Percentiles rank a stretch among this genome's conserved stretches.
Evolutionary conservation across 805 yeast genomes (phyloP).

Genomic region (Candida peoriensis): DNA sequence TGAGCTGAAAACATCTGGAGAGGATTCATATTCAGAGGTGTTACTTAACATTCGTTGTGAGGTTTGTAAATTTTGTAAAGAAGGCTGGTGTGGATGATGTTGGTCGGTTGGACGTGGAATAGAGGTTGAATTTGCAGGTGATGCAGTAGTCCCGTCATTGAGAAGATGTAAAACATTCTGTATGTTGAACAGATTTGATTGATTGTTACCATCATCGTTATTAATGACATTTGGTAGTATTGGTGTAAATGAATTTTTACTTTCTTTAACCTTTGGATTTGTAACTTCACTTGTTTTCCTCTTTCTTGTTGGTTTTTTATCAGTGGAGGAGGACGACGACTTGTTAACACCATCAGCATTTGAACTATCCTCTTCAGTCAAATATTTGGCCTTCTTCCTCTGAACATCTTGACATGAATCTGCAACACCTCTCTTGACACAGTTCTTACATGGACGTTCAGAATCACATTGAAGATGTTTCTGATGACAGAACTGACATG

Average conservation of each 20-base stretch:
- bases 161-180: no score
- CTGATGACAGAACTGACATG: conserved; percentile 67
- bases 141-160: no score
- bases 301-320: not conserved
- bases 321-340: not conserved
- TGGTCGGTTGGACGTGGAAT: not conserved
- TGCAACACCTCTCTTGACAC: conserved; percentile 55
- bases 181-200: no score
- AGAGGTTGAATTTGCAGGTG: not conserved
- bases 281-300: not conserved
- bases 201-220: not conserved
- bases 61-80: not conserved
- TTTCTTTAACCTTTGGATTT: not conserved
- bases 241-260: not conserved
- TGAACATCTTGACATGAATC: conserved; percentile 54
- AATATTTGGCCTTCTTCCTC: conserved; percentile 41
- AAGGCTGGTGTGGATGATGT: not conserved
- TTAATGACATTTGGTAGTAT: not conserved
- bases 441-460: conserved; percentile 64
- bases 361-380: conserved; percentile 9
- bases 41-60: not conserved
- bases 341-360: not conserved
- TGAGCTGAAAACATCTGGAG: conserved; percentile 26
- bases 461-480: conserved; percentile 73
- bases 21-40: conserved; percentile 8